phyloP scores from a whole-genome alignment of 768 basidiomycete species.

The Phanerochaete carnosa region DNA sequence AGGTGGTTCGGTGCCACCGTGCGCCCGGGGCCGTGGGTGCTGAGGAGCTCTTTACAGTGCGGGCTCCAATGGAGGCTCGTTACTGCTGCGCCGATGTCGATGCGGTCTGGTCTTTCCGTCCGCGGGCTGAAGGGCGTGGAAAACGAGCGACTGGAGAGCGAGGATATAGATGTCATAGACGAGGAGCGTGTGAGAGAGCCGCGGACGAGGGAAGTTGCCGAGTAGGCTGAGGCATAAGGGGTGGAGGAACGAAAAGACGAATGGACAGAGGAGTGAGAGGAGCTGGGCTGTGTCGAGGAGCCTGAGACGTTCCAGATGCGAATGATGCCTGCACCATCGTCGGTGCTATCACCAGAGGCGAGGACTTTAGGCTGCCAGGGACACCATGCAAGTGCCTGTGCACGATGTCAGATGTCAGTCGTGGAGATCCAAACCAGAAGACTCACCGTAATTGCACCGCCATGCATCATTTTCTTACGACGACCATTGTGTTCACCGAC shows the following conservation, averaged over 20 bases:
- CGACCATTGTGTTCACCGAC: constrained; percentile 53
- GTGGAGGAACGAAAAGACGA: not conserved
- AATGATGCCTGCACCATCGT: constrained; percentile 46
- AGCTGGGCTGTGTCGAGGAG: constrained; percentile 27
- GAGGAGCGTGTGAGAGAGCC: not conserved
- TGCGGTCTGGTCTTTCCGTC: constrained; percentile 22
- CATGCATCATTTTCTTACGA: constrained; percentile 71
- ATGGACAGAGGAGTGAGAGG: constrained; percentile 28
- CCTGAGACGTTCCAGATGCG: constrained; percentile 54
- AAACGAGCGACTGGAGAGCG: constrained; percentile 15
- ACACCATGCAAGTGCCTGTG: constrained; percentile 56
- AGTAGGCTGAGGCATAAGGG: not conserved
- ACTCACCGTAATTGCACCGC: constrained; percentile 49
- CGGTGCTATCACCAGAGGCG: constrained; percentile 38
- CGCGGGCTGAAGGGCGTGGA: constrained; percentile 16
- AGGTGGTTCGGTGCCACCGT: not conserved
- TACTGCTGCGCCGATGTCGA: constrained; percentile 57
- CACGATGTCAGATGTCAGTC: not conserved
- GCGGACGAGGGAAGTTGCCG: not conserved
- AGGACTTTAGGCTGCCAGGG: constrained; percentile 53
- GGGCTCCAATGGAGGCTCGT: constrained; percentile 73
- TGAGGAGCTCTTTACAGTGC: constrained; percentile 83
- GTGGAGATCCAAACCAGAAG: not conserved
- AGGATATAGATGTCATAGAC: not conserved
- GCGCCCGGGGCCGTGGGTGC: constrained; percentile 62